These are phyloP conservation scores for Peniophora sp. DNA, from an alignment of 1,284 basidiomycete genomes.

Conservation along the genomic window DNA sequence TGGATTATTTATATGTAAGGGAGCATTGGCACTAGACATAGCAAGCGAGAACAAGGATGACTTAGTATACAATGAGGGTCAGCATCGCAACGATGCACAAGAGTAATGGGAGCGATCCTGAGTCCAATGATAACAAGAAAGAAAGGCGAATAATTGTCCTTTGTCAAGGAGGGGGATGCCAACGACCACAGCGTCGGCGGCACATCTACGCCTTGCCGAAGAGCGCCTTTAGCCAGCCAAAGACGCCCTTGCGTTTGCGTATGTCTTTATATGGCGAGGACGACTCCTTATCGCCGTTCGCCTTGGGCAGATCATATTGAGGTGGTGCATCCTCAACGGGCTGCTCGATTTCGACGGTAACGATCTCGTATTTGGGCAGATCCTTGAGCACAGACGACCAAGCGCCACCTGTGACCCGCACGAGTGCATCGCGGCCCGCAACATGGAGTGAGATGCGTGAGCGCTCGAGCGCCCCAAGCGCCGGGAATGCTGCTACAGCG, in stretches of 20 bases:
- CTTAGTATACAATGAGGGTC: too few relatives aligned
- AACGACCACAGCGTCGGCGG: too few relatives aligned
- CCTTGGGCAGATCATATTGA: slow-evolving; percentile 3
- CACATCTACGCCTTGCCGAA: neutral
- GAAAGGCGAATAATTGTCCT: too few relatives aligned
- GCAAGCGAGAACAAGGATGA: too few relatives aligned
- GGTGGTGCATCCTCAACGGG: slow-evolving; percentile 5
- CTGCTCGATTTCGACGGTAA: slow-evolving; percentile 6
- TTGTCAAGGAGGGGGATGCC: too few relatives aligned
- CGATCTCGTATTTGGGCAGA: slow-evolving; percentile 9
- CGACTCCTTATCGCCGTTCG: neutral
- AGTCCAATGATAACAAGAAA: too few relatives aligned
- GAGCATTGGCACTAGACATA: too few relatives aligned
- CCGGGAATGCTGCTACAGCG: slow-evolving; percentile 7
- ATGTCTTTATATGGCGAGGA: neutral
- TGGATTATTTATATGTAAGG: too few relatives aligned
- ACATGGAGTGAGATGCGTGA: slow-evolving; percentile 9
- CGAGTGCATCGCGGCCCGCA: slow-evolving; percentile 4
- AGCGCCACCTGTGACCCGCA: slow-evolving; percentile 7
- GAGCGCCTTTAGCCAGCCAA: neutral
- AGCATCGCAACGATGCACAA: too few relatives aligned
- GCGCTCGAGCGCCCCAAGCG: slow-evolving; percentile 1
- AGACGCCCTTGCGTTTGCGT: neutral
- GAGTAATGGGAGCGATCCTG: too few relatives aligned
- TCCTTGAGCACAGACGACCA: slow-evolving; percentile 8